A percentile compares a stretch with the other conserved stretches of the same genome.
phyloP scores from a whole-genome alignment of 352 stramenopile genomes.

The Phytophthora uliginosa region DNA sequence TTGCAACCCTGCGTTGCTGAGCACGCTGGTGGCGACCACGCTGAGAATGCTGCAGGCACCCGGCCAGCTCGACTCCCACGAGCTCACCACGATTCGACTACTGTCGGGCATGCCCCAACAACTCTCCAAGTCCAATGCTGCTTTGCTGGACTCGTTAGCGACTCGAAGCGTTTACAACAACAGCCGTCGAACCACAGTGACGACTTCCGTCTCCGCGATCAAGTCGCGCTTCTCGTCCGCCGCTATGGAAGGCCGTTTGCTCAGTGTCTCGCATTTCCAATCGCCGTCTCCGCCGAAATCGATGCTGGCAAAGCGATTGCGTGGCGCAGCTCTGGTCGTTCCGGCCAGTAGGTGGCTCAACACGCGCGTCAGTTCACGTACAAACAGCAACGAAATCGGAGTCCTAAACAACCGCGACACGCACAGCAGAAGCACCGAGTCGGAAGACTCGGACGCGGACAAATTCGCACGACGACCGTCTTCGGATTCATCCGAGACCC shows the following conservation, averaged over 20 bases:
- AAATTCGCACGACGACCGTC: constrained; percentile 3
- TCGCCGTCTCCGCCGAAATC: constrained; percentile 10
- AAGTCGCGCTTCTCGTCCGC: constrained; percentile 32
- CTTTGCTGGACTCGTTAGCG: constrained; percentile 24
- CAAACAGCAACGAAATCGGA: neutral
- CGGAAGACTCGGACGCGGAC: constrained; percentile 20
- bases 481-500: neutral
- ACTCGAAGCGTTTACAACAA: constrained; percentile 41
- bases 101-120: constrained; percentile 33
- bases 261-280: constrained; percentile 15
- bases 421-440: constrained; percentile 23
- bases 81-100: constrained; percentile 33
- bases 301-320: constrained; percentile 16
- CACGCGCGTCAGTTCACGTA: neutral
- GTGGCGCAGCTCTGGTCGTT: constrained; percentile 12
- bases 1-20: constrained; percentile 21
- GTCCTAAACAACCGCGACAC: neutral
- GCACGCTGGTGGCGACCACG: constrained; percentile 25
- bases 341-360: constrained; percentile 26
- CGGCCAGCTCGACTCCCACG: constrained; percentile 27
- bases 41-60: constrained; percentile 34
- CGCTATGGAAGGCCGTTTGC: constrained; percentile 13
- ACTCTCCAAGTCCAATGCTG: constrained; percentile 18
- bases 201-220: constrained; percentile 20
- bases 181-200: neutral